phyloP scores from a whole-genome alignment of 2,329 filamentous ascomycete genomes.

The Fusarium pseudocircinatum region DNA sequence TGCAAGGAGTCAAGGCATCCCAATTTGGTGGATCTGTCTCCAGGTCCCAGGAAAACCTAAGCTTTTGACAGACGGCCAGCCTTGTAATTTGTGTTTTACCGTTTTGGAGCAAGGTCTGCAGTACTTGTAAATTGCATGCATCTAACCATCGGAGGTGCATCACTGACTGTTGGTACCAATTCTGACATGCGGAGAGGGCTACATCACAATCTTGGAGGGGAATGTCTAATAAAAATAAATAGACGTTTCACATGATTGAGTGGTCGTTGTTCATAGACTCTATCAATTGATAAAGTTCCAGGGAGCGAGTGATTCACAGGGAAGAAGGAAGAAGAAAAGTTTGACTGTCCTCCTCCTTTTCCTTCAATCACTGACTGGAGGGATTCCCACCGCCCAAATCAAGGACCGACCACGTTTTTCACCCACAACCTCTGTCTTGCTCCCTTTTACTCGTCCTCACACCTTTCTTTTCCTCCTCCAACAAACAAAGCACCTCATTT shows the following conservation, averaged over 20 bases:
- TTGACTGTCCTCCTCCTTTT: slow-evolving; percentile 24
- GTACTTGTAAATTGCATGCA: slow-evolving; percentile 34
- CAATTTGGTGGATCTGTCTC: slow-evolving; percentile 33
- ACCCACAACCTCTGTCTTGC: slow-evolving; percentile 32
- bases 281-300: slow-evolving; percentile 1
- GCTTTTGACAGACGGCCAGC: slow-evolving; percentile 30
- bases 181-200: neutral
- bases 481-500: slow-evolving; percentile 14
- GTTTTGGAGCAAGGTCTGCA: slow-evolving; percentile 27
- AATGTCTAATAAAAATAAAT: neutral
- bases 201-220: neutral
- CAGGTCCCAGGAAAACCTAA: slow-evolving; percentile 29
- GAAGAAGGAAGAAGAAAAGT: slow-evolving; percentile 23
- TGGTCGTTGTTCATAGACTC: neutral
- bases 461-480: slow-evolving; percentile 8
- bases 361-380: neutral
- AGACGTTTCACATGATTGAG: neutral
- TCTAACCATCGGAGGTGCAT: slow-evolving; percentile 19
- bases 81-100: slow-evolving; percentile 33
- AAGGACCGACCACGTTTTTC: slow-evolving; percentile 37
- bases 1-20: slow-evolving; percentile 27
- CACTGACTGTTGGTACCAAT: slow-evolving; percentile 3
- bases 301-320: slow-evolving; percentile 9
- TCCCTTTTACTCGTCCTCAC: slow-evolving; percentile 31
- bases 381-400: slow-evolving; percentile 32